Evolutionary conservation across 768 basidiomycete species (phyloP), one percentile per base, ranked within the genome.

Genomic region (Dioszegia hungarica): DNA sequence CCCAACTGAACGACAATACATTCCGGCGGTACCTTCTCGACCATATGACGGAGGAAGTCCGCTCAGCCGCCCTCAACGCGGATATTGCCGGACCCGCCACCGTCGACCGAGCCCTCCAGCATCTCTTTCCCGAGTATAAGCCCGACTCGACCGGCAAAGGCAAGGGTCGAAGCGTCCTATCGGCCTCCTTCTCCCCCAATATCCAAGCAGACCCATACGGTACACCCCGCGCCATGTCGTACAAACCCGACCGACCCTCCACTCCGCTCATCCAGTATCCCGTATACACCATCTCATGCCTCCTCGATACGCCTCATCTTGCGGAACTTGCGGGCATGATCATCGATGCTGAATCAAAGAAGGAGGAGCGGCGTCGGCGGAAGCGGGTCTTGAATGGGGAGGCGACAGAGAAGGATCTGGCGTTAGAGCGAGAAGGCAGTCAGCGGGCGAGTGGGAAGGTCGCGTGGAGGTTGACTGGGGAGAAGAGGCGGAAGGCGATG

Each of bases 21-120:
- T 73, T 67, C 62, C 61, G 64, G 5, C 66, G 62, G 47, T 73
- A 73, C 50, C 54, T 73, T 37, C 49, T 66, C 6, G 71, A 73
- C 46, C 53, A 73, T 37, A 66, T 70, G 61, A 66, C 50, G 2
- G 61, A 66, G 38, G 56, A 56, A 25, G 60, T 59, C 12, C 44
- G 59, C 9, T 22, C 27, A 9, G 49, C 59, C 17, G 20, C 66
- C 14, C 24, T 25, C 11, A 11, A 24, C 8, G 46, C 45, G 17
- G 20, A 39, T 17, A 14, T 24, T 19, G 34, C 20, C 19, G 56
- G 39, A 34, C 29, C 19, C 0, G 14, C 27, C 3, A 27, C 1
- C 10, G 28, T 50, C 11, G 47, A 50, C 12, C 15, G 34, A 5
- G 38, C 59, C 1, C 62, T 72, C 1, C 46, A 45, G 17, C 29